Conservation (phyloP, 352 stramenopile species). For the Phytophthora europaea region DNA sequence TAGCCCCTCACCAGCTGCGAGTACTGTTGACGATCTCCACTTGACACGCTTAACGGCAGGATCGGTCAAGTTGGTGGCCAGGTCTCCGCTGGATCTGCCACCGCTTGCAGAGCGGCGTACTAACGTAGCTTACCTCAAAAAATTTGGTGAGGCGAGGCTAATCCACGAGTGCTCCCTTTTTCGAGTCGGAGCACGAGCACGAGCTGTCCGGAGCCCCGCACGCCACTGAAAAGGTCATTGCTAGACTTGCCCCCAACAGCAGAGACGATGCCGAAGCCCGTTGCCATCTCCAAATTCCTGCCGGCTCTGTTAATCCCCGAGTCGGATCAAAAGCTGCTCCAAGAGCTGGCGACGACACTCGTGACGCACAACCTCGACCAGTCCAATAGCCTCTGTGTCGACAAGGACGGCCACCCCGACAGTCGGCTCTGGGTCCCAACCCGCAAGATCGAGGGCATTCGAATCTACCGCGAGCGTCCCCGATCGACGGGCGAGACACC, state of each 20-base stretch:
- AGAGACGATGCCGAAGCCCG: constrained; percentile 34
- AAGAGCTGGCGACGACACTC: constrained; percentile 36
- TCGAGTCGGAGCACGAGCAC: constrained; percentile 4
- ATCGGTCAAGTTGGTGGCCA: constrained; percentile 15
- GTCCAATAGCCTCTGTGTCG: constrained; percentile 38
- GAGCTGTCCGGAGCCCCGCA: neutral
- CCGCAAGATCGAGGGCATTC: constrained; percentile 34
- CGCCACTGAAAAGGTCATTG: constrained; percentile 17
- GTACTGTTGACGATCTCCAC: neutral
- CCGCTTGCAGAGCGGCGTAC: neutral
- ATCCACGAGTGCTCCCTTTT: neutral
- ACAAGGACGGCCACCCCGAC: constrained; percentile 42
- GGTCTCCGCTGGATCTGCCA: constrained; percentile 23
- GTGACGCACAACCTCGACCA: constrained; percentile 43
- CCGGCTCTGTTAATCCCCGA: constrained; percentile 39
- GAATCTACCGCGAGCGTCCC: constrained; percentile 43
- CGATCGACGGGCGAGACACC: neutral
- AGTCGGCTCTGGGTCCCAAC: constrained; percentile 38
- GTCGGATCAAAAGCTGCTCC: constrained; percentile 31
- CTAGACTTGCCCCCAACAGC: constrained; percentile 5
- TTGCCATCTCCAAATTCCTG: constrained; percentile 40
- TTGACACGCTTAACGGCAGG: constrained; percentile 2
- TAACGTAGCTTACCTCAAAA: constrained; percentile 8
- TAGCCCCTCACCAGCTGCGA: neutral
- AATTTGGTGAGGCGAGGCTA: constrained; percentile 21